These are phyloP conservation scores for Cinnamomum micranthum DNA, from an alignment of 164 flowering plant species.

Conservation along the genomic window DNA sequence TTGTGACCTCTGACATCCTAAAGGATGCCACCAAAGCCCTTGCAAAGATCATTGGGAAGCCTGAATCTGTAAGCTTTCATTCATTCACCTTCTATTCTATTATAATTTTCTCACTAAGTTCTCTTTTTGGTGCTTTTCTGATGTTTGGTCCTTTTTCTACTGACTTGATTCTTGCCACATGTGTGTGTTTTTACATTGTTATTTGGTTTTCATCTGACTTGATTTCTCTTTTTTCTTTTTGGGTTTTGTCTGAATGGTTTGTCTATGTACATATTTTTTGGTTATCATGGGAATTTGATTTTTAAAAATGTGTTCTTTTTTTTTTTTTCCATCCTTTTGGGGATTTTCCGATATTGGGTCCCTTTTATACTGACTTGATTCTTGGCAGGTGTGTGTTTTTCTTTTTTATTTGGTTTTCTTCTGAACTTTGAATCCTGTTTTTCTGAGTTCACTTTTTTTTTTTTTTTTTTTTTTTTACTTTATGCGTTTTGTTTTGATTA, in stretches of 20 bases:
- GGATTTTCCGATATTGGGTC: neutral
- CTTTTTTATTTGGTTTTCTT: too few species aligned
- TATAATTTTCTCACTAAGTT: neutral
- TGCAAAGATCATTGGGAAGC: slow-evolving; percentile 87
- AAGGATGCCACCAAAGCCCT: slow-evolving; percentile 87
- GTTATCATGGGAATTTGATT: too few species aligned
- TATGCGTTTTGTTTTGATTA: neutral
- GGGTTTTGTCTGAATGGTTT: neutral
- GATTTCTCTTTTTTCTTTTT: neutral
- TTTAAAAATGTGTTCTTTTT: too few species aligned
- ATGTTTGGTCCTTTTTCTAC: neutral
- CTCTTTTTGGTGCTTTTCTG: neutral
- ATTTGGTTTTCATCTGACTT: too few species aligned
- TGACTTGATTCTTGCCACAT: too few species aligned
- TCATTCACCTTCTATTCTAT: neutral
- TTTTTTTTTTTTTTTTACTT: too few species aligned
- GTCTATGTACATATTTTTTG: neutral
- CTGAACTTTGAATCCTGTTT: neutral
- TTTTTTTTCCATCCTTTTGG: neutral
- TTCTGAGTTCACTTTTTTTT: too few species aligned
- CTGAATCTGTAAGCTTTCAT: slow-evolving; percentile 62
- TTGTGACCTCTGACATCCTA: slow-evolving; percentile 82
- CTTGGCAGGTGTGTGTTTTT: too few species aligned
- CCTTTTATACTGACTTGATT: neutral
- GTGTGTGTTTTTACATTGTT: neutral